A percentile compares a stretch with the other conserved stretches of the same genome.
These are phyloP conservation scores for Helotiales sp. DNA, from an alignment of 2,329 filamentous ascomycete genomes.

Conservation along the genomic window DNA sequence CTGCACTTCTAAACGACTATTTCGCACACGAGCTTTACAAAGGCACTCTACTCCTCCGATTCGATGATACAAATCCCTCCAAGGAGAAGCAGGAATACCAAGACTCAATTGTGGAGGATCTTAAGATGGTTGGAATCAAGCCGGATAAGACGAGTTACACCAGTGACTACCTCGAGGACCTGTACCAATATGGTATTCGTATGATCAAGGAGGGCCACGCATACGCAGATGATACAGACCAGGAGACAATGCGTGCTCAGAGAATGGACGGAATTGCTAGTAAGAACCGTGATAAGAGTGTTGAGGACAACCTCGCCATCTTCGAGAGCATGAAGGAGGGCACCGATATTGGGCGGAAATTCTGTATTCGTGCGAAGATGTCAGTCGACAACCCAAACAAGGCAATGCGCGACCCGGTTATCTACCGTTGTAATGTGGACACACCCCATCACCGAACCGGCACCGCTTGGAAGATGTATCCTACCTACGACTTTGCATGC, in stretches of 20 bases:
- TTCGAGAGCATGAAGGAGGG: constrained; percentile 95
- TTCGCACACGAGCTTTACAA: constrained; percentile 94
- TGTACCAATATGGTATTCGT: constrained; percentile 83
- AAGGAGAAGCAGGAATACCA: constrained; percentile 98
- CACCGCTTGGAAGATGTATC: constrained; percentile 81
- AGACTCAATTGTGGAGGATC: constrained; percentile 90
- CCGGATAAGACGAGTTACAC: constrained; percentile 88
- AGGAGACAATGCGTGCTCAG: constrained; percentile 85
- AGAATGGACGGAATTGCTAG: constrained; percentile 84
- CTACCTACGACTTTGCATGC: constrained; percentile 86
- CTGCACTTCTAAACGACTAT: constrained; percentile 92
- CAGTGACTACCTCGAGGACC: constrained; percentile 91
- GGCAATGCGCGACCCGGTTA: constrained; percentile 93
- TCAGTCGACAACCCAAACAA: constrained; percentile 92
- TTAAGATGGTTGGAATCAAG: constrained; percentile 88
- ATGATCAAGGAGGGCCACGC: constrained; percentile 87
- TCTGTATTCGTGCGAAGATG: constrained; percentile 95
- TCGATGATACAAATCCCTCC: constrained; percentile 96
- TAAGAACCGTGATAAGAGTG: constrained; percentile 74
- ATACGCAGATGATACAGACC: constrained; percentile 93
- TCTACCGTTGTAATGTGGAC: constrained; percentile 93
- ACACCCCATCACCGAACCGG: constrained; percentile 87
- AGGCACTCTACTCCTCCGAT: constrained; percentile 86
- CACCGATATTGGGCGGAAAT: constrained; percentile 75
- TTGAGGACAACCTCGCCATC: constrained; percentile 83